phyloP scores from a whole-genome alignment of 73 alveolate species.

The Breviolum minutum region DNA sequence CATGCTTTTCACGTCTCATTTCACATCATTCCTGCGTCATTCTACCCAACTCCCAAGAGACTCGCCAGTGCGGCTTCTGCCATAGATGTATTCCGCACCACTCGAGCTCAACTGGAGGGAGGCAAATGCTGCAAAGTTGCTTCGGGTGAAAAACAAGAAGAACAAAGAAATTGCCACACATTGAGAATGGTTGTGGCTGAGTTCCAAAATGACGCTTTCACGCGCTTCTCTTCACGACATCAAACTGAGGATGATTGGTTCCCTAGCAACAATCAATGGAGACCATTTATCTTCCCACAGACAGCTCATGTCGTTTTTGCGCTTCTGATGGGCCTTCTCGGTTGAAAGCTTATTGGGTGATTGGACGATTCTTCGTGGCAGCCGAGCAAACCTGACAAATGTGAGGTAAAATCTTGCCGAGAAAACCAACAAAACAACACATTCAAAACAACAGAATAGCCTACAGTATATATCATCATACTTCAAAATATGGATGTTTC shows the following conservation, averaged over 20 bases:
- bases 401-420: background rate
- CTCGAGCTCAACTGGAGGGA: constrained; percentile 24
- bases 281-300: no score
- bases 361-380: constrained; percentile 74
- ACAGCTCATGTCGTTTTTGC: no score
- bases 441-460: background rate
- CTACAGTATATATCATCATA: background rate
- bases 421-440: background rate
- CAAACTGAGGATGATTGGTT: no score
- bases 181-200: no score
- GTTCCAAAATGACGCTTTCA: no score
- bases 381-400: constrained; percentile 38
- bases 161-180: background rate
- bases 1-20: no score
- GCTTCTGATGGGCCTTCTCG: constrained; percentile 11
- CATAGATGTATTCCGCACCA: constrained; percentile 84
- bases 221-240: no score
- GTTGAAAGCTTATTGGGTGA: constrained; percentile 85
- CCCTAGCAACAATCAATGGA: no score
- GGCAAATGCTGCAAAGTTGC: background rate
- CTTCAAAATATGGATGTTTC: no score
- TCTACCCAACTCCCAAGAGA: background rate
- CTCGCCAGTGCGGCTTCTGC: constrained; percentile 29
- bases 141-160: background rate
- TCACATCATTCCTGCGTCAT: no score